Percentiles rank a stretch among this genome's conserved stretches.
Conservation (phyloP, 2,329 filamentous ascomycete species). For the Scytalidium sp. region DNA sequence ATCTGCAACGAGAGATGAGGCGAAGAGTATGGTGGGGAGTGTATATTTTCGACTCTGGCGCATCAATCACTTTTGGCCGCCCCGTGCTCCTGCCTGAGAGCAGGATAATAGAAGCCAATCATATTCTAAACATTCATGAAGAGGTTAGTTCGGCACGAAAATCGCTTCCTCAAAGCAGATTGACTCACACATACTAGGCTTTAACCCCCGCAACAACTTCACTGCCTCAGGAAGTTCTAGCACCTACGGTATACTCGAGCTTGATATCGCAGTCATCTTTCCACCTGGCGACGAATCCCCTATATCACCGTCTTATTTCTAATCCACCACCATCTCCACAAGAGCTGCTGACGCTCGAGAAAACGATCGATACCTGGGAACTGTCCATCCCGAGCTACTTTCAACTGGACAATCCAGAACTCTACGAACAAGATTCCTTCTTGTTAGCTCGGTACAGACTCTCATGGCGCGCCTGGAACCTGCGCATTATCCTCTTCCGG, state of each 20-base stretch:
- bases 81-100: constrained; percentile 22
- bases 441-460: constrained; percentile 33
- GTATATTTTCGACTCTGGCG: constrained; percentile 42
- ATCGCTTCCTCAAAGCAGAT: background rate
- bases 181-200: constrained; percentile 16
- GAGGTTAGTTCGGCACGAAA: constrained; percentile 2
- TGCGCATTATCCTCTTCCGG: constrained; percentile 39
- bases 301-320: constrained; percentile 41
- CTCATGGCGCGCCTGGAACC: constrained; percentile 39
- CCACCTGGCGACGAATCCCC: constrained; percentile 39
- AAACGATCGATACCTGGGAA: constrained; percentile 40
- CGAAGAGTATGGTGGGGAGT: constrained; percentile 37
- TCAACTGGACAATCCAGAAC: constrained; percentile 27
- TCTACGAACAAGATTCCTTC: constrained; percentile 33
- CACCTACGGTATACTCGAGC: constrained; percentile 39
- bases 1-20: constrained; percentile 33
- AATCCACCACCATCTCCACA: constrained; percentile 36
- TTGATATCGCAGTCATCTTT: constrained; percentile 38
- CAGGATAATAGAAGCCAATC: constrained; percentile 12
- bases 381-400: constrained; percentile 36
- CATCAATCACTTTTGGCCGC: constrained; percentile 41
- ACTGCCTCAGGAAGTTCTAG: constrained; percentile 32
- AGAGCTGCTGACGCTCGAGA: constrained; percentile 36
- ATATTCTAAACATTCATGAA: constrained; percentile 17
- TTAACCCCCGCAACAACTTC: constrained; percentile 33